Percentiles rank a stretch among this genome's conserved stretches.
phyloP scores from a whole-genome alignment of 139 green algal species.

The Chlamydomonas incerta region DNA sequence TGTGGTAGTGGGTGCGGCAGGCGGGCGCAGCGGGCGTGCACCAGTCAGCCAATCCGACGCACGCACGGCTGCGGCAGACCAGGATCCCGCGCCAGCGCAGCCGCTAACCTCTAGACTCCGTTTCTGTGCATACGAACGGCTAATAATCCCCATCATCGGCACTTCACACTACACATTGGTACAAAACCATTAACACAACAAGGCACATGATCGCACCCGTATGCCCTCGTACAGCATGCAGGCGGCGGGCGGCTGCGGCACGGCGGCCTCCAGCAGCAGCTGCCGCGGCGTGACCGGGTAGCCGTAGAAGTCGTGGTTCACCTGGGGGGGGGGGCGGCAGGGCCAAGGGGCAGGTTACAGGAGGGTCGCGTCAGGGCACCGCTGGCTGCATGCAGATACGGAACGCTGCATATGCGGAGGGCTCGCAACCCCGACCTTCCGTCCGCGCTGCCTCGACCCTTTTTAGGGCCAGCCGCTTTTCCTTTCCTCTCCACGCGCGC shows the following conservation, averaged over 20 bases:
- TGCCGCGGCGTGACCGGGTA: slow-evolving; percentile 61
- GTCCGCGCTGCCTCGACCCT: not conserved
- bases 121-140: not conserved
- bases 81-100: too few species aligned
- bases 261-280: slow-evolving; percentile 64
- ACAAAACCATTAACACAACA: not conserved
- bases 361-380: too few species aligned
- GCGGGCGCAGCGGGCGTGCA: too few species aligned
- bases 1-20: not conserved
- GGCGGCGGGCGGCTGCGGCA: slow-evolving; percentile 67
- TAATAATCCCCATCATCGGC: not conserved
- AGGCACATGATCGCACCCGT: not conserved
- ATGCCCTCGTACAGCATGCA: slow-evolving; percentile 68
- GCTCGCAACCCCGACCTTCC: not conserved
- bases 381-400: too few species aligned
- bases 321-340: too few species aligned
- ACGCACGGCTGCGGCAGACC: too few species aligned
- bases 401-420: too few species aligned
- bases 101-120: too few species aligned
- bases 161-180: not conserved
- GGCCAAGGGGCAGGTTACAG: too few species aligned
- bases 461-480: too few species aligned
- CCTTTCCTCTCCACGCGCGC: too few species aligned
- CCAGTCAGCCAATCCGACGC: too few species aligned
- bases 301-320: slow-evolving; percentile 74